These are phyloP conservation scores for Boletus pseudopeckii DNA, from an alignment of 768 basidiomycete genomes.

Conservation along the genomic window DNA sequence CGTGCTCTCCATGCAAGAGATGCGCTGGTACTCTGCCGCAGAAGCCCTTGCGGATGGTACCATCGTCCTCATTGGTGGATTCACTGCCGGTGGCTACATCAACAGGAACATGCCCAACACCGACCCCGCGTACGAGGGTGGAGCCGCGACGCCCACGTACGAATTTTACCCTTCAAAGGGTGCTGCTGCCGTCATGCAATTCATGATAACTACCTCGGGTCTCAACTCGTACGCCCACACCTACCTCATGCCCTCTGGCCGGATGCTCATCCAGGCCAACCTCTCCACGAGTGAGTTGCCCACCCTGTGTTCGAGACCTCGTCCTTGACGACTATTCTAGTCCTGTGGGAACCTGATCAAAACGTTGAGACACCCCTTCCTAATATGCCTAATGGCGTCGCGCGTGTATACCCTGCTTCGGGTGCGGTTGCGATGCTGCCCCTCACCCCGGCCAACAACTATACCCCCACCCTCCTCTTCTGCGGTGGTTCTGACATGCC, in stretches of 20 bases:
- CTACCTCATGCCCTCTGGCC: conserved; percentile 70
- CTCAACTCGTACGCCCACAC: conserved; percentile 75
- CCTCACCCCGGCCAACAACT: conserved; percentile 85
- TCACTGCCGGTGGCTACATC: conserved; percentile 69
- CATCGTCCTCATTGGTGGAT: conserved; percentile 76
- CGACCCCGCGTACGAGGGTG: conserved; percentile 57
- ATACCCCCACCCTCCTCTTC: conserved; percentile 79
- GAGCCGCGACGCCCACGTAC: conserved; percentile 72
- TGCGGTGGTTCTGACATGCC: conserved; percentile 87
- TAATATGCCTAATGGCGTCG: conserved; percentile 68
- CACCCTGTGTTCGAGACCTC: neutral
- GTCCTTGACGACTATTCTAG: conserved; percentile 19
- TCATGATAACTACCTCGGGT: conserved; percentile 69
- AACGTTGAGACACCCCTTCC: conserved; percentile 65
- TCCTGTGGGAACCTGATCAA: conserved; percentile 48
- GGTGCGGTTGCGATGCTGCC: conserved; percentile 89
- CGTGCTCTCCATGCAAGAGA: conserved; percentile 57
- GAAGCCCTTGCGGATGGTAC: conserved; percentile 74
- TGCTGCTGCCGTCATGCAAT: conserved; percentile 50
- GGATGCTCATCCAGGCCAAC: conserved; percentile 79
- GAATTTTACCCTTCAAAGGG: conserved; percentile 68
- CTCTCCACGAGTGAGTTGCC: conserved; percentile 56
- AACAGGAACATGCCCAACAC: conserved; percentile 66
- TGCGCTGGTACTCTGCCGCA: conserved; percentile 73
- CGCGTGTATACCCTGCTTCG: conserved; percentile 86